Base-by-base conservation (phyloP, 352 stramenopile species). In the Thalassiosira sp. region DNA sequence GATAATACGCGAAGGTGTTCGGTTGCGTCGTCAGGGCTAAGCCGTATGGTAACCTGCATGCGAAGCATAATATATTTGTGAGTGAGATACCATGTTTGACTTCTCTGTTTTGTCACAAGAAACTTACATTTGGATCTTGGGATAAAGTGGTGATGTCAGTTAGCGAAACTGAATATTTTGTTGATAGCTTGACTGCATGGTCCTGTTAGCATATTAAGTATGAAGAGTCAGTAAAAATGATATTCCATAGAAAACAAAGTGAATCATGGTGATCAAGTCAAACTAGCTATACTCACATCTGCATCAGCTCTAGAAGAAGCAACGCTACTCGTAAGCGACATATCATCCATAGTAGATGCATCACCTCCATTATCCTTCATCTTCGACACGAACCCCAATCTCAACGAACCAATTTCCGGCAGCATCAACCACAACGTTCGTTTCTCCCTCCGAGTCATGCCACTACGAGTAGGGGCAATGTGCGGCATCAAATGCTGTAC, bases 351-450 rank as follows among this genome's bases (percentile, higher is more conserved):
- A n/a, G 58, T 57, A 22, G 52, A 60, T 67, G 27, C 33, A 53
- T 75, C 63, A 46, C 68, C 65, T 42, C 67, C 64, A 48, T 58
- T 66, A 56, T 86, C 71, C 45, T 78, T 84, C 10, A 76, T 37
- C 56, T 86, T 93, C 5, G 85, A 91, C 15, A 93, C 76, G 68
- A 90, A 91, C 61, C 87, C 87, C 13, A 93, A 53, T 58, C 80
- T 49, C 18, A 91, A 49, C 5, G 72, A 83, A 20, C 82, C 84
- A 31, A 84, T 68, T 65, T 88, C 84, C 45, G 86, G 86, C 3
- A 89, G 63, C 77, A 83, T 90, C 11, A 93, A 56, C 87, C 87
- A 93, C 6, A 93, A 60, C 15, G 87, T 93, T 22, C 87, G 72
- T 45, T 74, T 77, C 64, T 90, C 82, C 54, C 76, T 71, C 28